A percentile compares a stretch with the other conserved stretches of the same genome.
Evolutionary conservation across 2,329 filamentous ascomycete genomes (phyloP).

Genomic region (Neurospora sp.): DNA sequence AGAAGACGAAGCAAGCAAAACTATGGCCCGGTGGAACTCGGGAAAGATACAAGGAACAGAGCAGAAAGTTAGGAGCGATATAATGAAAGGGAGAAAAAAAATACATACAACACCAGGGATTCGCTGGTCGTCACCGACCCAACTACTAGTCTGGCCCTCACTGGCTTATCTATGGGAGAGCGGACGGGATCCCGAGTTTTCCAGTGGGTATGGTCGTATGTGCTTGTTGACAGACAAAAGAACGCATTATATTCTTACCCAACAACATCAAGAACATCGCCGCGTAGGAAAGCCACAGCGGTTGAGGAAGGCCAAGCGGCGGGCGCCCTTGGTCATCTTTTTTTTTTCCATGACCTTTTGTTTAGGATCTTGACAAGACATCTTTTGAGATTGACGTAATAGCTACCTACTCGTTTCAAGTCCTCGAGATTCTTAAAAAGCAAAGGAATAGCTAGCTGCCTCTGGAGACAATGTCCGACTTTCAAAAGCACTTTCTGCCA

Average conservation of each 20-base stretch:
- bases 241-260: not conserved
- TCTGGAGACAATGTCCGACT: not conserved
- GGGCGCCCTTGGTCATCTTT: not conserved
- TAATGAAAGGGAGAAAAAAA: too few species aligned
- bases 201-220: too few species aligned
- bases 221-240: rapidly evolving
- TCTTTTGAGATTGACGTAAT: too few species aligned
- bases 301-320: too few species aligned
- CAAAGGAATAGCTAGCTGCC: not conserved
- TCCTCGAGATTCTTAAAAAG: too few species aligned
- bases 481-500: not conserved
- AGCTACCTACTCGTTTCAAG: too few species aligned
- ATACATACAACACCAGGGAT: not conserved
- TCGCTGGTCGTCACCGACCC: not conserved
- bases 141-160: too few species aligned
- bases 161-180: not conserved
- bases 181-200: too few species aligned
- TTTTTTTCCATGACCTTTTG: not conserved
- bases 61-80: too few species aligned
- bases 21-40: too few species aligned
- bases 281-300: not conserved
- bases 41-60: too few species aligned
- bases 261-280: rapidly evolving
- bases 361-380: not conserved
- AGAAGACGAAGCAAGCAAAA: too few species aligned